Conservation (phyloP, 1,139 yeast species). For the Blastobotrys buckinghamii region DNA sequence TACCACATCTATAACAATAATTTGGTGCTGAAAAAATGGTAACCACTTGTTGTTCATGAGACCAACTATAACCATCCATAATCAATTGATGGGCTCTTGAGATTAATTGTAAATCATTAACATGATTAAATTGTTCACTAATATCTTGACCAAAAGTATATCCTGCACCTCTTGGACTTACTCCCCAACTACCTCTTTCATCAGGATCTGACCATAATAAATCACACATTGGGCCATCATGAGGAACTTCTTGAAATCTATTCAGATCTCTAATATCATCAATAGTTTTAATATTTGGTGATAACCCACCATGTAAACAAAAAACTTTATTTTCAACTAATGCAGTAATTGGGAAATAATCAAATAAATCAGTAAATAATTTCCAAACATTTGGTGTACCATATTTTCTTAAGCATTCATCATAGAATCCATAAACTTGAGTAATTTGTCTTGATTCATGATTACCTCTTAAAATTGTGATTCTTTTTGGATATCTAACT, state of each 20-base stretch:
- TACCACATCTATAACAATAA: conserved; percentile 96
- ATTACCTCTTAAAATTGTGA: conserved; percentile 90
- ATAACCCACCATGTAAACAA: conserved; percentile 94
- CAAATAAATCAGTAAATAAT: conserved; percentile 72
- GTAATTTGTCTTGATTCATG: conserved; percentile 97
- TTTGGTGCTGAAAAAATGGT: conserved; percentile 98
- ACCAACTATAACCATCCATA: conserved; percentile 89
- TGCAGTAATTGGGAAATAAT: conserved; percentile 91
- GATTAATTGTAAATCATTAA: conserved; percentile 74
- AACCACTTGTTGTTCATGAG: conserved; percentile 57
- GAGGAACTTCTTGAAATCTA: conserved; percentile 94
- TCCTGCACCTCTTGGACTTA: conserved; percentile 98
- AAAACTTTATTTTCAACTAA: conserved; percentile 77
- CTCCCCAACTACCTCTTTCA: conserved; percentile 94
- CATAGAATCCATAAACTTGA: conserved; percentile 96
- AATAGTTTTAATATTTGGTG: conserved; percentile 85
- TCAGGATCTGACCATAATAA: conserved; percentile 97
- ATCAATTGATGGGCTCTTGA: conserved; percentile 98
- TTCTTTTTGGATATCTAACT: conserved; percentile 87
- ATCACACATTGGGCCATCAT: conserved; percentile 99
- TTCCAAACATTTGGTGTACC: conserved; percentile 96
- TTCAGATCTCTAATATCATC: conserved; percentile 86
- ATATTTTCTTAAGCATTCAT: conserved; percentile 92
- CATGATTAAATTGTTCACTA: conserved; percentile 73
- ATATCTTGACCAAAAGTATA: conserved; percentile 89